Percentiles rank a stretch among this genome's conserved stretches.
phyloP scores from a whole-genome alignment of 169 alveolate species.

The Eimeria necatrix region DNA sequence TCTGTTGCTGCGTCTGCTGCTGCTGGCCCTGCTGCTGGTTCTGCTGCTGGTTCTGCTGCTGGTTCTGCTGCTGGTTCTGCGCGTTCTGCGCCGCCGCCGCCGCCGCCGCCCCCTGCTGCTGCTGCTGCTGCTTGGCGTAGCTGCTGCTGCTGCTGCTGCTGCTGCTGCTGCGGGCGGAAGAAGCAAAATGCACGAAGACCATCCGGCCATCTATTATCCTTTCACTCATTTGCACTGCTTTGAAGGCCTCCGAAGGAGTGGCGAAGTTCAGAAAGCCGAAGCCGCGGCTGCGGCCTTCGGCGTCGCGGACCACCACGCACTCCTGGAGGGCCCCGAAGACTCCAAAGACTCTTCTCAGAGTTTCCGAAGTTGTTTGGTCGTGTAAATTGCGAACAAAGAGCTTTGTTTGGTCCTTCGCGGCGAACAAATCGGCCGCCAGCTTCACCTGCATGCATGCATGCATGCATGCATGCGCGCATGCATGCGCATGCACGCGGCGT shows the following conservation, averaged over 20 bases:
- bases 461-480: background rate
- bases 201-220: constrained; percentile 87
- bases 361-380: constrained; percentile 85
- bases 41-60: background rate
- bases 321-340: constrained; percentile 87
- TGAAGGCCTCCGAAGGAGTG: constrained; percentile 84
- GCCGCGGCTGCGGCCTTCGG: constrained; percentile 87
- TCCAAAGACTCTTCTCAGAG: constrained; percentile 83
- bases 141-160: no score
- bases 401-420: constrained; percentile 84
- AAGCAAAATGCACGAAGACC: constrained; percentile 82
- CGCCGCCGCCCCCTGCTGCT: no score
- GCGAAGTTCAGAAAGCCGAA: constrained; percentile 85
- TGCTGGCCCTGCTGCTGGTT: background rate
- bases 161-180: background rate
- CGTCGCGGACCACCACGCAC: constrained; percentile 86
- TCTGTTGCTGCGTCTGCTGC: background rate
- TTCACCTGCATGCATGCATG: constrained; percentile 22
- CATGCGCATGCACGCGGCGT: no score
- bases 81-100: no score
- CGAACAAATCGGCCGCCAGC: constrained; percentile 65
- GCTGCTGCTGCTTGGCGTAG: background rate
- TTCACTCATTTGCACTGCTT: constrained; percentile 87
- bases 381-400: constrained; percentile 88
- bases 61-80: no score